Evolutionary conservation across 495 filamentous ascomycete genomes (phyloP).

Genomic region (Mytilinidion resinicola): DNA sequence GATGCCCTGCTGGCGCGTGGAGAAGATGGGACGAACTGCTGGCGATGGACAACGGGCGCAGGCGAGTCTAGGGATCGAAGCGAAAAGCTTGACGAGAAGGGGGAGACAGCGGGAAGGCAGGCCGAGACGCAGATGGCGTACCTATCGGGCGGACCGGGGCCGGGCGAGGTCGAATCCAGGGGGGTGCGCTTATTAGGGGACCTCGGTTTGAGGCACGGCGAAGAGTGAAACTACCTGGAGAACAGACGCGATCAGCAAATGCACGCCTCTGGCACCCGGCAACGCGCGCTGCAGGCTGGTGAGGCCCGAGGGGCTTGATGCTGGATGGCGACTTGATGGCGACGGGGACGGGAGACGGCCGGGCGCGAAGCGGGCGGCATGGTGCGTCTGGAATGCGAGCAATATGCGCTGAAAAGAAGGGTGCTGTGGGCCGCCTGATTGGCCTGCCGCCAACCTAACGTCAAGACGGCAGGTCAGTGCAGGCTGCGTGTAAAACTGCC

Average conservation of each 20-base stretch:
- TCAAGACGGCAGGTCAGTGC: constrained; percentile 3
- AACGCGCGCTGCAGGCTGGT: not conserved
- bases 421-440: not conserved
- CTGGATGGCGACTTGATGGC: not conserved
- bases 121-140: constrained; percentile 8
- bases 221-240: constrained; percentile 1
- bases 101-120: constrained; percentile 11
- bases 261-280: not conserved
- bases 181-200: constrained; percentile 5
- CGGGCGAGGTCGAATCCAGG: constrained; percentile 7
- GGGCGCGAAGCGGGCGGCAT: not conserved
- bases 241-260: constrained; percentile 1
- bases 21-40: not conserved
- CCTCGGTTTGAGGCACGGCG: constrained; percentile 9
- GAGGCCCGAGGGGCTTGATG: not conserved
- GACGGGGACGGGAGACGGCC: not conserved
- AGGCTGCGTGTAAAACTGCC: constrained; percentile 1
- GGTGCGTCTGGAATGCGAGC: constrained; percentile 7
- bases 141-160: constrained; percentile 1
- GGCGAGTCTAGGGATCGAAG: constrained; percentile 11
- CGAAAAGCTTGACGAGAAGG: constrained; percentile 20
- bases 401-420: constrained; percentile 11
- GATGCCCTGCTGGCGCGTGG: constrained; percentile 1
- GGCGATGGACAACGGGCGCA: constrained; percentile 6
- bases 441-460: not conserved